These are phyloP conservation scores for Pseudotsuga menziesii DNA, from an alignment of 75 land plant species.

Conservation along the genomic window DNA sequence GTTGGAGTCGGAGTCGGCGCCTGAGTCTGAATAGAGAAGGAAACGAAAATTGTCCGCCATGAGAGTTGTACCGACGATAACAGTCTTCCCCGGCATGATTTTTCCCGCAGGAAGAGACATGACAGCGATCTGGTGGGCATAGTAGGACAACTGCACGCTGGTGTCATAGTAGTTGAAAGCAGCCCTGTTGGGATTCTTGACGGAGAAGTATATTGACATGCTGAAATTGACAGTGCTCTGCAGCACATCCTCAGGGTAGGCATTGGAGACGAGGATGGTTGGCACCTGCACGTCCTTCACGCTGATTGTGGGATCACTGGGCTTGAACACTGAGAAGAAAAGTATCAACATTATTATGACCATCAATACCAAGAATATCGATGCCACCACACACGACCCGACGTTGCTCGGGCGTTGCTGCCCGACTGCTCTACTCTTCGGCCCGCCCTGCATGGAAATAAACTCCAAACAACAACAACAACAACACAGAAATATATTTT, in stretches of 20 bases:
- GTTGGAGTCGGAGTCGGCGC: slow-evolving; percentile 9
- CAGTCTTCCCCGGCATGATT: slow-evolving; percentile 38
- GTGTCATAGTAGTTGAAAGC: slow-evolving; percentile 70
- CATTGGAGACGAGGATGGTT: slow-evolving; percentile 27
- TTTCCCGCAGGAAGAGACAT: slow-evolving; percentile 71
- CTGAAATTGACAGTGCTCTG: slow-evolving; percentile 32
- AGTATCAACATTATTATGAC: slow-evolving; percentile 27
- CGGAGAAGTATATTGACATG: slow-evolving; percentile 51
- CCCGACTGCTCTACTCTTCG: no score
- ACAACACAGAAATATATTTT: no score
- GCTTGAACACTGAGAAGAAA: slow-evolving; percentile 30
- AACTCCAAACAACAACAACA: no score
- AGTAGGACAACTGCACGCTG: slow-evolving; percentile 43
- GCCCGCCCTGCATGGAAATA: no score
- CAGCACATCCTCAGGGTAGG: neutral
- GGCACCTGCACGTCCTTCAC: slow-evolving; percentile 23
- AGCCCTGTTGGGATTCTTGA: slow-evolving; percentile 67
- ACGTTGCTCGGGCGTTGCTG: slow-evolving; percentile 2
- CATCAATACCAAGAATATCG: slow-evolving; percentile 25
- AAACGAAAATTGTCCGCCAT: slow-evolving; percentile 20
- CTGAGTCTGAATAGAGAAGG: neutral
- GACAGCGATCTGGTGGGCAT: slow-evolving; percentile 49
- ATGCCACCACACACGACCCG: slow-evolving; percentile 31
- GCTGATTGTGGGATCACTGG: slow-evolving; percentile 9
- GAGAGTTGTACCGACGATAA: slow-evolving; percentile 45